These are phyloP conservation scores for Butyriboletus pseudospeciosus DNA, from an alignment of 1,284 basidiomycete genomes.

Conservation along the genomic window DNA sequence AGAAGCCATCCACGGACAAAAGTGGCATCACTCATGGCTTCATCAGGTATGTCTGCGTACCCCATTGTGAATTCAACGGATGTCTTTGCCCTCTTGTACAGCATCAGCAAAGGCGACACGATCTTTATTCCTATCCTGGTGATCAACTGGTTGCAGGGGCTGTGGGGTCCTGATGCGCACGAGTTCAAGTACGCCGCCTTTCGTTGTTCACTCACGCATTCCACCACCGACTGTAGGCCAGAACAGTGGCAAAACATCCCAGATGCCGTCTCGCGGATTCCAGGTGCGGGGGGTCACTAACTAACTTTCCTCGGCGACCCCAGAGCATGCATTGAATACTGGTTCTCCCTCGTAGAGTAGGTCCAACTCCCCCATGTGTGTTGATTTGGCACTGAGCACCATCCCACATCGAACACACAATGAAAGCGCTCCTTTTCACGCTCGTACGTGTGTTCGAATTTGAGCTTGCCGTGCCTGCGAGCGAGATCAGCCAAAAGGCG, in stretches of 20 bases:
- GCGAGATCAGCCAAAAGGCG: constrained; percentile 38
- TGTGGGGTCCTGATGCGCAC: constrained; percentile 47
- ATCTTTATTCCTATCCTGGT: constrained; percentile 38
- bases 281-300: constrained; percentile 57
- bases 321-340: constrained; percentile 63
- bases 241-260: constrained; percentile 57
- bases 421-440: constrained; percentile 39
- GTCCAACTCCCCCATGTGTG: constrained; percentile 7
- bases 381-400: no score
- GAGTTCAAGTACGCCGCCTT: constrained; percentile 22
- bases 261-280: constrained; percentile 42
- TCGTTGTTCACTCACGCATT: no score
- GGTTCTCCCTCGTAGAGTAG: constrained; percentile 65
- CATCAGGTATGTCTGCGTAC: no score
- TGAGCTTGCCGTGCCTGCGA: constrained; percentile 44
- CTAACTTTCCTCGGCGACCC: constrained; percentile 61
- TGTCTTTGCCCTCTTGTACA: no score
- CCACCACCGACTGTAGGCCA: constrained; percentile 27
- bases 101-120: constrained; percentile 23
- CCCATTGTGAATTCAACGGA: no score
- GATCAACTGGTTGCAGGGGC: constrained; percentile 37
- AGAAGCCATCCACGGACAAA: constrained; percentile 39
- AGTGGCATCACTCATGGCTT: no score
- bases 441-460: constrained; percentile 56
- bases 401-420: no score